Percentiles rank a stretch among this genome's conserved stretches.
Evolutionary conservation across 805 yeast species (phyloP).

Genomic region (Candida silvicultrix): DNA sequence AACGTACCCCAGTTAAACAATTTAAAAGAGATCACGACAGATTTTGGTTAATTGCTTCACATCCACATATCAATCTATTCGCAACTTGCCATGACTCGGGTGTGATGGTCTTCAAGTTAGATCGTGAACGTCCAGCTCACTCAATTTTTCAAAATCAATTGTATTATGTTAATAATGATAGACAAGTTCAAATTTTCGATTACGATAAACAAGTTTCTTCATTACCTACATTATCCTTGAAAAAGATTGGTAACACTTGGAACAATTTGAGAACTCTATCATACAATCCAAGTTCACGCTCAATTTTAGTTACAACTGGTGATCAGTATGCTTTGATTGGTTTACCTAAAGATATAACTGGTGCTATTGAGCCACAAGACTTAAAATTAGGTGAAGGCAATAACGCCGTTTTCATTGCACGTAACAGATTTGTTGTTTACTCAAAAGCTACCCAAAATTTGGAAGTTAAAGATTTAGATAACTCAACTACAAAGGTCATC

Average conservation of each 20-base stretch:
- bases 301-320: constrained; percentile 77
- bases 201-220: constrained; percentile 56
- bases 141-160: constrained; percentile 65
- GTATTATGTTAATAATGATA: constrained; percentile 73
- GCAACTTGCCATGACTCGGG: constrained; percentile 98
- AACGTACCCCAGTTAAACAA: constrained; percentile 88
- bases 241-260: constrained; percentile 82
- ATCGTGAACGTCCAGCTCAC: constrained; percentile 96
- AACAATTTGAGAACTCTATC: constrained; percentile 77
- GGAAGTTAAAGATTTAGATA: constrained; percentile 77
- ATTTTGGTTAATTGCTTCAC: constrained; percentile 88
- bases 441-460: constrained; percentile 57
- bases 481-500: constrained; percentile 75
- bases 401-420: constrained; percentile 85
- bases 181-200: constrained; percentile 79
- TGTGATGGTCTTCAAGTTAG: constrained; percentile 95
- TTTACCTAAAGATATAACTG: constrained; percentile 81
- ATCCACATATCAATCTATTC: constrained; percentile 85
- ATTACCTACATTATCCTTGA: constrained; percentile 76
- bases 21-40: constrained; percentile 91
- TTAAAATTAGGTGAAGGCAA: constrained; percentile 74
- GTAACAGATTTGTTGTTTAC: constrained; percentile 89
- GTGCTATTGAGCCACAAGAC: constrained; percentile 90
- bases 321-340: constrained; percentile 68
- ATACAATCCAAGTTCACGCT: constrained; percentile 88